Evolutionary conservation across 2,329 filamentous ascomycete genomes (phyloP).

Genomic region (Penicillium glabrum): DNA sequence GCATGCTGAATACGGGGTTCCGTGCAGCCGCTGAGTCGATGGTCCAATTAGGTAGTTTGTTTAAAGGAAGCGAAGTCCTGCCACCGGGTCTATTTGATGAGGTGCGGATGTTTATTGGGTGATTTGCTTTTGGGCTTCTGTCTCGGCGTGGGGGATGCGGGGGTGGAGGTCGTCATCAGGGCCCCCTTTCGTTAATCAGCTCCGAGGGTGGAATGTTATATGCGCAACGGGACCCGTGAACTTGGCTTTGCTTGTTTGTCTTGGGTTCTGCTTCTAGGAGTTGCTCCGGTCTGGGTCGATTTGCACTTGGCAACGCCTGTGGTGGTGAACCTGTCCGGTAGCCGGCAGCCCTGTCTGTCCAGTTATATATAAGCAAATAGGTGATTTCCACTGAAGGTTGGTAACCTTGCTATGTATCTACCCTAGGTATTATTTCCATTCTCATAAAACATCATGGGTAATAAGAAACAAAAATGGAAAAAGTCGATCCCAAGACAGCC

Average conservation of each 20-base stretch:
- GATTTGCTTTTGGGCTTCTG: not conserved
- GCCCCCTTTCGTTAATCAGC: not conserved
- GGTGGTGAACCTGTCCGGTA: no score
- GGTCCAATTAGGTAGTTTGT: not conserved
- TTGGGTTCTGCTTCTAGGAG: not conserved
- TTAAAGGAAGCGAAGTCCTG: not conserved
- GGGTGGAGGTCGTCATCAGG: not conserved
- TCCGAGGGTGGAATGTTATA: not conserved
- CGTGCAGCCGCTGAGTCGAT: not conserved
- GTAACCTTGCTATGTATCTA: no score
- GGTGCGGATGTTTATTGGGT: not conserved
- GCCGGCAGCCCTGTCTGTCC: no score
- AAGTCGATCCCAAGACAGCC: no score
- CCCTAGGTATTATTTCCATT: not conserved
- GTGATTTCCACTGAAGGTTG: no score
- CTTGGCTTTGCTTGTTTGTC: not conserved
- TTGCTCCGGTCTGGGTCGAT: not conserved
- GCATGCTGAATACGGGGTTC: not conserved
- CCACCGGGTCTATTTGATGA: not conserved
- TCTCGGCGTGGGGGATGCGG: conserved; percentile 2
- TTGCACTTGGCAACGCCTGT: no score
- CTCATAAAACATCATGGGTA: no score
- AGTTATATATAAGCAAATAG: not conserved
- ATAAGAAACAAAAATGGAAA: no score
- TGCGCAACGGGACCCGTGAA: not conserved